These are phyloP conservation scores for Suhomyces pyralidae DNA, from an alignment of 805 yeast species.

Conservation along the genomic window DNA sequence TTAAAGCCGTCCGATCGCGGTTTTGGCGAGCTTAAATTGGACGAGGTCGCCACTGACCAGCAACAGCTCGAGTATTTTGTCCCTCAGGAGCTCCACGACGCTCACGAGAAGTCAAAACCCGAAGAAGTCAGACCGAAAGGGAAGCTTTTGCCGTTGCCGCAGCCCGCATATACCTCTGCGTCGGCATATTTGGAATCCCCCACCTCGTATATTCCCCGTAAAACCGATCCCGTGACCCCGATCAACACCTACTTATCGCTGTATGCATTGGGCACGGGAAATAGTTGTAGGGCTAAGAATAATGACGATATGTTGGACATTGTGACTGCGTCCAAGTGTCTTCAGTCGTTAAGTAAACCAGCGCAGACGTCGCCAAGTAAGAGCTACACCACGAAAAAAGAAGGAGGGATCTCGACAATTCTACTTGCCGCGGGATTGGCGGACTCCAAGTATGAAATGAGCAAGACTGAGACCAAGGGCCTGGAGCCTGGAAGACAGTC, in stretches of 20 bases:
- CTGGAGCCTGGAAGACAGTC: constrained; percentile 8
- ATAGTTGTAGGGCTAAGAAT: not conserved
- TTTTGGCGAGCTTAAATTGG: constrained; percentile 59
- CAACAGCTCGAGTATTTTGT: constrained; percentile 3
- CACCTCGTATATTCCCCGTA: not conserved
- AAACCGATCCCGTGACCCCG: constrained; percentile 4
- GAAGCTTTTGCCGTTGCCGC: constrained; percentile 4
- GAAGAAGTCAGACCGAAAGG: not conserved
- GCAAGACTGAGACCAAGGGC: not conserved
- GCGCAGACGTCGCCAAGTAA: constrained; percentile 10
- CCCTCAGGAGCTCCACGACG: not conserved
- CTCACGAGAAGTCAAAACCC: not conserved
- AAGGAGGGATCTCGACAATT: constrained; percentile 13
- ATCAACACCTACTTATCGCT: not conserved
- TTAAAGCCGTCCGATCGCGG: constrained; percentile 58
- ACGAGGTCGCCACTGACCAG: constrained; percentile 20
- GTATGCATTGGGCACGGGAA: not conserved
- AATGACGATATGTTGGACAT: constrained; percentile 25
- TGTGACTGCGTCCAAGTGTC: constrained; percentile 35
- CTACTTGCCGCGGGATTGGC: constrained; percentile 26
- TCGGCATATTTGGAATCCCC: not conserved
- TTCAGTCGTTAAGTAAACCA: constrained; percentile 24
- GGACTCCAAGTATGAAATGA: constrained; percentile 2
- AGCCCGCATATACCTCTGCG: not conserved
- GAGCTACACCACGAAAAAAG: not conserved